phyloP scores from a whole-genome alignment of 1,284 basidiomycete species.

The Melampsora americana region DNA sequence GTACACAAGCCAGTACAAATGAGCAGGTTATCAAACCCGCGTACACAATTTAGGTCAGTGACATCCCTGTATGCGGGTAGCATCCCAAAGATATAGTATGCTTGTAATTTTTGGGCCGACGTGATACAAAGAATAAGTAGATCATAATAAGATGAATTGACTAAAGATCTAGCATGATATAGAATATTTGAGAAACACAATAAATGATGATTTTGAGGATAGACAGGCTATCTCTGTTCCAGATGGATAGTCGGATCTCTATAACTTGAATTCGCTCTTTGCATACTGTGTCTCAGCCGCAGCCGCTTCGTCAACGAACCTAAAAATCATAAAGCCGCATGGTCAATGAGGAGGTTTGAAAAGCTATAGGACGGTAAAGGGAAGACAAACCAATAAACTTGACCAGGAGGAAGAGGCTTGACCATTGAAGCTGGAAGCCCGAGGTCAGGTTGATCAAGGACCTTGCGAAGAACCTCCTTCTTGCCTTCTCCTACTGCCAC shows the following conservation, averaged over 20 bases:
- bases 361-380: not conserved
- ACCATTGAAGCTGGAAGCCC: slow-evolving; percentile 76
- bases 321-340: slow-evolving; percentile 47
- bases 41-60: too few species aligned
- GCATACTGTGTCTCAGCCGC: slow-evolving; percentile 42
- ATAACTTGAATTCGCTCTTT: slow-evolving; percentile 45
- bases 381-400: slow-evolving; percentile 67
- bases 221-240: too few species aligned
- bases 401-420: slow-evolving; percentile 72
- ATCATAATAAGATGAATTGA: too few species aligned
- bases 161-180: too few species aligned
- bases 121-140: too few species aligned
- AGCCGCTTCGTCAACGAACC: slow-evolving; percentile 52
- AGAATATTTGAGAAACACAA: too few species aligned
- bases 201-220: too few species aligned
- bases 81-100: too few species aligned
- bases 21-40: too few species aligned
- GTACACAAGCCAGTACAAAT: too few species aligned
- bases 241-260: not conserved
- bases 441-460: slow-evolving; percentile 46
- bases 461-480: slow-evolving; percentile 66
- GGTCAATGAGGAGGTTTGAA: not conserved
- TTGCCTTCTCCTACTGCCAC: slow-evolving; percentile 81
- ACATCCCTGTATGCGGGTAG: too few species aligned
- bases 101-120: too few species aligned